Percentiles rank a stretch among this genome's conserved stretches.
phyloP scores from a whole-genome alignment of 768 basidiomycete species.

The Kwoniella pini region DNA sequence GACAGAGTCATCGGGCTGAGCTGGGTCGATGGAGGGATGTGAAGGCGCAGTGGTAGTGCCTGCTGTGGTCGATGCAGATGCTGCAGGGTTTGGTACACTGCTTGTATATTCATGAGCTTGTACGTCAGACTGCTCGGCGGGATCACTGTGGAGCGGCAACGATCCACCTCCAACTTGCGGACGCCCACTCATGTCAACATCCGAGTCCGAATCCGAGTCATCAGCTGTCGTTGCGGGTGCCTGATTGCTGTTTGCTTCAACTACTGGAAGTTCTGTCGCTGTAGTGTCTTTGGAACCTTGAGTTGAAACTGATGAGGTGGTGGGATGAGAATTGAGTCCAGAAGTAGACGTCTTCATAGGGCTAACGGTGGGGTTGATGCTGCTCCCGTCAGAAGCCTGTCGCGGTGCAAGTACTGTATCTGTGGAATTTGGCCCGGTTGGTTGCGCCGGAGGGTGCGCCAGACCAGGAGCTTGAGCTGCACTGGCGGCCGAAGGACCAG shows the following conservation, averaged over 20 bases:
- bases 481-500: slow-evolving; percentile 9
- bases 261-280: not conserved
- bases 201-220: slow-evolving; percentile 21
- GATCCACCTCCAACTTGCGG: slow-evolving; percentile 45
- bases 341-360: not conserved
- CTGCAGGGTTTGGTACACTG: too few species aligned
- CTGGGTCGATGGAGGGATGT: too few species aligned
- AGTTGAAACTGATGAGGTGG: slow-evolving; percentile 5
- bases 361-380: not conserved
- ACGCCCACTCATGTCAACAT: slow-evolving; percentile 37
- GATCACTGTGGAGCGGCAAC: not conserved
- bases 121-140: not conserved
- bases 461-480: too few species aligned
- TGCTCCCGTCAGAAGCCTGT: too few species aligned
- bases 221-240: not conserved
- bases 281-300: not conserved
- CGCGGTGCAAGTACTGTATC: too few species aligned
- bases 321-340: not conserved
- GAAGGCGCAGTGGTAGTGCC: too few species aligned
- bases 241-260: not conserved
- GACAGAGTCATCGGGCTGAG: too few species aligned
- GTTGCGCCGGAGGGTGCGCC: too few species aligned
- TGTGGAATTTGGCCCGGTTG: too few species aligned
- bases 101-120: too few species aligned
- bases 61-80: not conserved